A percentile compares a stretch with the other conserved stretches of the same genome.
Conservation (phyloP, 495 filamentous ascomycete species). For the Oidiodendron maius region DNA sequence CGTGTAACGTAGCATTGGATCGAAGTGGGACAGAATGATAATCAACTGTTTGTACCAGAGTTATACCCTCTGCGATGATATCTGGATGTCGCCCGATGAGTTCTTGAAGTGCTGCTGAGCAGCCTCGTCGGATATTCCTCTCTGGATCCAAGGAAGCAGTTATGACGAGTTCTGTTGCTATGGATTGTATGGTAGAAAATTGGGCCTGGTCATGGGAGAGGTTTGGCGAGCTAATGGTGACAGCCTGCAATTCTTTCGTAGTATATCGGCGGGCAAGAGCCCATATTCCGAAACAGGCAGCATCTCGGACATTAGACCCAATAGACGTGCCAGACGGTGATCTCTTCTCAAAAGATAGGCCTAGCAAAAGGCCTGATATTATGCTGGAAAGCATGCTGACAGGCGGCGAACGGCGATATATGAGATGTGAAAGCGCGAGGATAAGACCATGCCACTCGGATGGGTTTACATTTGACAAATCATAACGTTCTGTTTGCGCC, state of each 20-base stretch:
- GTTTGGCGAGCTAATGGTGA: slow-evolving; percentile 30
- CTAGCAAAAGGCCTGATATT: slow-evolving; percentile 62
- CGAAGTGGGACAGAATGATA: slow-evolving; percentile 87
- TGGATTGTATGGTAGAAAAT: slow-evolving; percentile 59
- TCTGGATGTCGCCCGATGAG: slow-evolving; percentile 89
- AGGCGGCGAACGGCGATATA: slow-evolving; percentile 73
- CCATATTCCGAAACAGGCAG: slow-evolving; percentile 94
- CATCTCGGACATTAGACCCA: slow-evolving; percentile 94
- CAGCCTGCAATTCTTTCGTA: slow-evolving; percentile 64
- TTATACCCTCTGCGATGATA: slow-evolving; percentile 71
- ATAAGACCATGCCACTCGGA: slow-evolving; percentile 89
- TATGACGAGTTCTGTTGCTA: slow-evolving; percentile 73
- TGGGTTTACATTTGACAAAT: slow-evolving; percentile 68
- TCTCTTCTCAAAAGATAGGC: slow-evolving; percentile 80
- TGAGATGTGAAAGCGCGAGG: slow-evolving; percentile 76
- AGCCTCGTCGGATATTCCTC: slow-evolving; percentile 86
- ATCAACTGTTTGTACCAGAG: slow-evolving; percentile 81
- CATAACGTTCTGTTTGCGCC: slow-evolving; percentile 35
- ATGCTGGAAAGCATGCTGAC: slow-evolving; percentile 59
- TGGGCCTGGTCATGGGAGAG: slow-evolving; percentile 2
- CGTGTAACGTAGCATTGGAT: slow-evolving; percentile 71
- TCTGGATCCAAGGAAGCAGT: slow-evolving; percentile 82
- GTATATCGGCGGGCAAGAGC: slow-evolving; percentile 81
- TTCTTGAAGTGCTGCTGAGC: slow-evolving; percentile 92
- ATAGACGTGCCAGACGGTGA: slow-evolving; percentile 72